phyloP scores from a whole-genome alignment of 768 basidiomycete genomes.

The Lactarius tabidus region DNA sequence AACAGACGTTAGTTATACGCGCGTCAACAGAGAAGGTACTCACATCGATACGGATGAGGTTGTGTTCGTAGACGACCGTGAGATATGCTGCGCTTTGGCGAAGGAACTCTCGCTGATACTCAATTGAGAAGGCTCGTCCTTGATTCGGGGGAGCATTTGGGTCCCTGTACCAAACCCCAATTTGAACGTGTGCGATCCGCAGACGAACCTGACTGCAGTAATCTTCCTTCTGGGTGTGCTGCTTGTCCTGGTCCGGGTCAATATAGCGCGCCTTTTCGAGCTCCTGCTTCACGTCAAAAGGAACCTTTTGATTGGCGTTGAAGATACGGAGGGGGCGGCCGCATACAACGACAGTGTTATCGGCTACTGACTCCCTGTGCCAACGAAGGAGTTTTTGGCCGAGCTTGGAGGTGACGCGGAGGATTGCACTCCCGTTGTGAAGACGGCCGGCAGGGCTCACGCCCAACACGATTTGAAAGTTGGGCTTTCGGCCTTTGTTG shows the following conservation, averaged over 20 bases:
- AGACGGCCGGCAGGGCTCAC: slow-evolving; percentile 45
- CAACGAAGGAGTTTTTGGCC: slow-evolving; percentile 47
- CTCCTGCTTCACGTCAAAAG: slow-evolving; percentile 13
- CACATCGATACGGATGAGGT: slow-evolving; percentile 59
- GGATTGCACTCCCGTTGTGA: slow-evolving; percentile 50
- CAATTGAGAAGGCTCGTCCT: slow-evolving; percentile 52
- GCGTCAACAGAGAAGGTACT: slow-evolving; percentile 19
- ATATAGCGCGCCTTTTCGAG: slow-evolving; percentile 35
- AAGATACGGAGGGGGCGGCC: slow-evolving; percentile 26
- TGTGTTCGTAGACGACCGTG: slow-evolving; percentile 64
- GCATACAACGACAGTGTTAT: slow-evolving; percentile 26
- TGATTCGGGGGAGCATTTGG: slow-evolving; percentile 24
- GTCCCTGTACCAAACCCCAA: slow-evolving; percentile 53
- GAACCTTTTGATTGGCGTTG: slow-evolving; percentile 7
- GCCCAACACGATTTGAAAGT: slow-evolving; percentile 60
- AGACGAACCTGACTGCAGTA: slow-evolving; percentile 43
- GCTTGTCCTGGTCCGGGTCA: slow-evolving; percentile 31
- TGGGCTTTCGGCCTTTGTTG: slow-evolving; percentile 37
- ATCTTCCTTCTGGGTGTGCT: slow-evolving; percentile 23
- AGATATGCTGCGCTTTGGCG: slow-evolving; percentile 48
- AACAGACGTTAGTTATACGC: not conserved
- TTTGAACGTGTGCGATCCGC: slow-evolving; percentile 60
- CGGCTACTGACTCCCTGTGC: slow-evolving; percentile 34
- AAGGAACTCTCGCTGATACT: slow-evolving; percentile 56
- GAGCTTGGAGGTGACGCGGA: slow-evolving; percentile 33